Percentiles rank a stretch among this genome's conserved stretches.
Conservation (phyloP, 225 moss, liverwort and hornwort genomes). For the Physcomitrium patens region DNA sequence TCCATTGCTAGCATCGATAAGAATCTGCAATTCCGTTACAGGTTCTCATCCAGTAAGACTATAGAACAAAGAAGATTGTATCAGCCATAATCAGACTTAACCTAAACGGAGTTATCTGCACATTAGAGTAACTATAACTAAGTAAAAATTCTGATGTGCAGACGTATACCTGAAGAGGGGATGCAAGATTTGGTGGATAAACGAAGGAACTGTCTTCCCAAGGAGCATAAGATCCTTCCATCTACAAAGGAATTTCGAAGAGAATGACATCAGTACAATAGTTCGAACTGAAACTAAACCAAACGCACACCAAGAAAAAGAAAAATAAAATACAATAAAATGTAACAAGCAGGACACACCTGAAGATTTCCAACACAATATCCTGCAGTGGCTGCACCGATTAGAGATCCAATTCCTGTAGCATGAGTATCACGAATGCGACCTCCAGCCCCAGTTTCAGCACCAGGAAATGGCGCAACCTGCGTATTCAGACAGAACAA, state of each 20-base stretch:
- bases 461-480: conserved; percentile 99
- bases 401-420: conserved; percentile 91
- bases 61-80: not conserved
- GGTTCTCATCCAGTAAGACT: conserved; percentile 8
- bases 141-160: conserved; percentile 12
- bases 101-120: not conserved
- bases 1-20: conserved; percentile 98
- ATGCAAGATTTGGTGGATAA: conserved; percentile 91
- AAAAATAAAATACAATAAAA: not conserved
- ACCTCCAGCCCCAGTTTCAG: conserved; percentile 97
- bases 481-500: conserved; percentile 38
- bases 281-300: conserved; percentile 15
- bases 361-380: conserved; percentile 99
- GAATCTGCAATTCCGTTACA: conserved; percentile 67
- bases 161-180: conserved; percentile 84
- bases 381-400: conserved; percentile 96
- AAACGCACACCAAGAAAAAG: not conserved
- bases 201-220: conserved; percentile 91
- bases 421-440: conserved; percentile 99
- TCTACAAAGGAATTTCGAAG: conserved; percentile 45
- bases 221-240: conserved; percentile 93
- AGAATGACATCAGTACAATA: conserved; percentile 1
- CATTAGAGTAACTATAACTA: conserved; percentile 1
- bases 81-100: not conserved
- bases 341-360: conserved; percentile 44